phyloP scores from a whole-genome alignment of 441 rosid species.

The Aquilaria agallochum region DNA sequence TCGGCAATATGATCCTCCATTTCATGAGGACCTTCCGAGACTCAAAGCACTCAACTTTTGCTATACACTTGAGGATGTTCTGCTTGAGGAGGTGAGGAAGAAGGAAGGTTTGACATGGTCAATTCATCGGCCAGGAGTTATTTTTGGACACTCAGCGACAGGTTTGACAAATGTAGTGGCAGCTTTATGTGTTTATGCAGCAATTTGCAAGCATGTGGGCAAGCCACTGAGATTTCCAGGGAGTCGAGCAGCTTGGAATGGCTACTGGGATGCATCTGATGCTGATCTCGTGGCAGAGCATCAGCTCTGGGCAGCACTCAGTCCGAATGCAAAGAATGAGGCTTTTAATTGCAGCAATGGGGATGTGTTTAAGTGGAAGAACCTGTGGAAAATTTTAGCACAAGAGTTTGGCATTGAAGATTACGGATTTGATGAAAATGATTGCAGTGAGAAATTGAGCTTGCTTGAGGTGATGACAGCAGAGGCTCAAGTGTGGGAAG shows the following conservation, averaged over 20 bases:
- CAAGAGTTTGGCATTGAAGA: constrained; percentile 30
- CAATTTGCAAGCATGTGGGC: constrained; percentile 34
- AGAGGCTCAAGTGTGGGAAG: constrained; percentile 33
- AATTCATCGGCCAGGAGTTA: constrained; percentile 26
- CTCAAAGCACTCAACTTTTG: constrained; percentile 27
- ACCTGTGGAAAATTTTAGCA: constrained; percentile 35
- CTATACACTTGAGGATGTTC: constrained; percentile 33
- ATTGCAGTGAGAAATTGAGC: constrained; percentile 1
- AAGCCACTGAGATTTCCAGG: constrained; percentile 31
- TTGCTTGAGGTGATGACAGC: constrained; percentile 29
- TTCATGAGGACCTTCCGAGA: constrained; percentile 30
- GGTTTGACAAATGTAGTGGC: constrained; percentile 28
- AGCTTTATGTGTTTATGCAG: constrained; percentile 28
- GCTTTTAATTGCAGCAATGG: constrained; percentile 40
- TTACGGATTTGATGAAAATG: constrained; percentile 23
- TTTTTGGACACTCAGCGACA: constrained; percentile 32
- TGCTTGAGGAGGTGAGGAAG: constrained; percentile 20
- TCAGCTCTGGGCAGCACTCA: constrained; percentile 38
- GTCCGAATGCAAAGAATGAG: constrained; percentile 26
- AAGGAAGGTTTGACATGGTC: constrained; percentile 35
- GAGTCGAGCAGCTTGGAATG: constrained; percentile 24
- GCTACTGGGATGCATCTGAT: constrained; percentile 26
- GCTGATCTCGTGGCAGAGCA: constrained; percentile 39
- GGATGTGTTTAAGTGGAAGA: constrained; percentile 45
- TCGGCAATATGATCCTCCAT: constrained; percentile 31